Base-by-base conservation (phyloP, 352 stramenopile species). In the Thalassiosira exigua region DNA sequence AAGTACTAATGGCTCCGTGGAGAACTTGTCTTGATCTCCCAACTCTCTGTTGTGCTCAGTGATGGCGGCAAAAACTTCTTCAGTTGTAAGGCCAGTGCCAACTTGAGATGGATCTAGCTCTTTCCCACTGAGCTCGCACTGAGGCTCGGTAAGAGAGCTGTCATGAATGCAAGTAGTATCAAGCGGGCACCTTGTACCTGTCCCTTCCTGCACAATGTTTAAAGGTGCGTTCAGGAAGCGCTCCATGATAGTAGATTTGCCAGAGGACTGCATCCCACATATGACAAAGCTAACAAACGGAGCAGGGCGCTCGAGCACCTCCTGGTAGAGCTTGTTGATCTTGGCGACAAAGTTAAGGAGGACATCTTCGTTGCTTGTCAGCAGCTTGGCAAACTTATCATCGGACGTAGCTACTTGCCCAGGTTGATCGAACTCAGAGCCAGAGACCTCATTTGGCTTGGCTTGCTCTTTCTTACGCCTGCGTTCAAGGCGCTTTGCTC, bases 131-230 rank as follows among this genome's bases (percentile, higher is more conserved):
- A 92, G 70, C 42, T 89, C 79, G 39, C 86, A 92, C 11, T 58
- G 36, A 14, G 86, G 83, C 36, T 79, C 60, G n/a, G 22, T 46
- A 11, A 67, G 51, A 19, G 48, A 73, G n/a, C 46, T 72, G 44
- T 90, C 86, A 56, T 92, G 83, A 65, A 90, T 90, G 32, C 83
- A 90, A 33, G 86, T 92, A 4, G 81, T 87, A 72, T 92, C 83
- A 46, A 92, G 68, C 26, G 86, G 83, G 61, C 86, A 92, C 24
- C 86, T 53, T 51, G 86, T 92, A 58, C 86, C 86, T 21, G 86
- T 92, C 17, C 86, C 86, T 80, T 89, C 78, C 68, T 92, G 86
- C 1, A 92, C 79, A 60, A 92, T 92, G 62, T 92, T 92, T 0
- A 92, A 44, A n/a, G 80, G 71, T 11, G 77, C 70, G 33, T 84